phyloP scores from a whole-genome alignment of 805 yeast genomes.

The Isabelozyma rhagii region DNA sequence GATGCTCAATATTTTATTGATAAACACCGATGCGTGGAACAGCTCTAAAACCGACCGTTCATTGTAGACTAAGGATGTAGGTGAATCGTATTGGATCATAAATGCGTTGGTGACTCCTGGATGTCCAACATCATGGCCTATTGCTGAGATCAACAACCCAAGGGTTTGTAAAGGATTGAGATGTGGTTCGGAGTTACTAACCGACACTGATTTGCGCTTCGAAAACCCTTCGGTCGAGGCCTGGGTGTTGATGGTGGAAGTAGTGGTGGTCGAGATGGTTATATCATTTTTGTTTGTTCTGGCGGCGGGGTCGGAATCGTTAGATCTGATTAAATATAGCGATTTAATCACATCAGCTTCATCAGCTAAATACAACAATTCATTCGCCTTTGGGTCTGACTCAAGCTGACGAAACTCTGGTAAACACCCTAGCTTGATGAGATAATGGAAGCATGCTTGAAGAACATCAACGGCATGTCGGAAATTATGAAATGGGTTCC shows the following conservation, averaged over 20 bases:
- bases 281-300: not conserved
- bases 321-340: not conserved
- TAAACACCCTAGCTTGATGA: slow-evolving; percentile 40
- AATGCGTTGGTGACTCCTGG: slow-evolving; percentile 91
- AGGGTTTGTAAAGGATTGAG: slow-evolving; percentile 45
- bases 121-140: slow-evolving; percentile 96
- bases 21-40: slow-evolving; percentile 71
- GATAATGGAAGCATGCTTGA: slow-evolving; percentile 78
- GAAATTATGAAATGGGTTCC: slow-evolving; percentile 92
- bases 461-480: slow-evolving; percentile 94
- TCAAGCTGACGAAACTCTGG: slow-evolving; percentile 36
- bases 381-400: slow-evolving; percentile 27
- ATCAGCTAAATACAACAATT: slow-evolving; percentile 11
- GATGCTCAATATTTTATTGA: slow-evolving; percentile 29
- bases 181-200: slow-evolving; percentile 13
- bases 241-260: not conserved
- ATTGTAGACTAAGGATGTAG: slow-evolving; percentile 59
- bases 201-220: not conserved
- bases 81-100: slow-evolving; percentile 55
- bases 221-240: not conserved
- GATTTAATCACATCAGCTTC: not conserved
- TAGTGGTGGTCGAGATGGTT: not conserved
- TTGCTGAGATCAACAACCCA: slow-evolving; percentile 70
- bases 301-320: not conserved
- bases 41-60: slow-evolving; percentile 75